phyloP scores from a whole-genome alignment of 192 early-diverging fungal genomes.

The Coemansia pectinata region DNA sequence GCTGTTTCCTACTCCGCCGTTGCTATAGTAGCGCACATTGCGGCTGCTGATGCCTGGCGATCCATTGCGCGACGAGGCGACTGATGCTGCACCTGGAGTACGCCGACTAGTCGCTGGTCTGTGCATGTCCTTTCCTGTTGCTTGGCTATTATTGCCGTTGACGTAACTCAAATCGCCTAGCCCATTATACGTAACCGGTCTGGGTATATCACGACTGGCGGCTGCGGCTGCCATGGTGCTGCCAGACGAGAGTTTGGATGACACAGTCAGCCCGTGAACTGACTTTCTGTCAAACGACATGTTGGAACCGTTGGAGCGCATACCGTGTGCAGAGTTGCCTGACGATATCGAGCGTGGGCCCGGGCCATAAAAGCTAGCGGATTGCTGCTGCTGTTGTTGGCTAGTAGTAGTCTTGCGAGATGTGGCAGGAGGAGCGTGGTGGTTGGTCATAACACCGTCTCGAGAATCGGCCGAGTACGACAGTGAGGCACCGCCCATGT shows the following conservation, averaged over 20 bases:
- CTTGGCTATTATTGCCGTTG: neutral
- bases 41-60: neutral
- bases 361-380: neutral
- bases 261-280: neutral
- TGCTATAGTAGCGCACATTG: conserved; percentile 7
- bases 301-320: conserved; percentile 9
- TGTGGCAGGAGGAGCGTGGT: neutral
- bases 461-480: conserved; percentile 21
- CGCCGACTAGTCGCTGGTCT: conserved; percentile 3
- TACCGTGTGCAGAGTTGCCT: neutral
- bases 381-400: neutral
- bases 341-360: conserved; percentile 7
- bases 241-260: conserved; percentile 7
- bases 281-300: conserved; percentile 25
- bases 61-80: conserved; percentile 4
- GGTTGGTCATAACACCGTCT: neutral
- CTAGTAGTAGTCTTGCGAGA: conserved; percentile 1
- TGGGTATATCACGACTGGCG: neutral
- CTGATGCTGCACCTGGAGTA: conserved; percentile 3
- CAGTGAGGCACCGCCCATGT: conserved; percentile 12
- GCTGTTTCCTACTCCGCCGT: neutral
- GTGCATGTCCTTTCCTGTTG: neutral
- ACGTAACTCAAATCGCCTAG: neutral
- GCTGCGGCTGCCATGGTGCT: neutral
- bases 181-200: conserved; percentile 1